Evolutionary conservation across 208 protist genomes (phyloP), one percentile per base, ranked within the genome.

Genomic region (Sergeia podlipaevii): DNA sequence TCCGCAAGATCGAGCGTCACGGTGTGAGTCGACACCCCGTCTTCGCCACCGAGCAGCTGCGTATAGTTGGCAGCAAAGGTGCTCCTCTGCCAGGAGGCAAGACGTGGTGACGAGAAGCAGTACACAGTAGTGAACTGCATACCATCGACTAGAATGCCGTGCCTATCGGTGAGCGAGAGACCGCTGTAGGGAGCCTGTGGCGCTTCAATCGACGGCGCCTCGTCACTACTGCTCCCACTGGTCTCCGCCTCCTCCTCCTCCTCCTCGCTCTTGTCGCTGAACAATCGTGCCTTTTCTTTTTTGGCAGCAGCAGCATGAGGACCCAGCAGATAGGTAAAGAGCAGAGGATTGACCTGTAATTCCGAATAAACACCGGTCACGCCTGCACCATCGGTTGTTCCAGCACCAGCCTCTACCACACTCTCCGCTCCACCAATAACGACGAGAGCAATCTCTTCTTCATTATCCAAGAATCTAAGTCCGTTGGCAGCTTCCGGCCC

Each of bases 21-120:
- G 0, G 29, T 62, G 46, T 79, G 62, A 2, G 50, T 32, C 3
- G 67, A 48, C 24, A 38, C 45, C 27, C 68, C 74, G 28, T 58
- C 42, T 6, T 44, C 21, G 21, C 57, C 59, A 23, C 70, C 70
- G 41, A 81, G 54, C 28, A 75, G 20, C 29, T 1, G 17, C 1
- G 0, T 6, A 0, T 0, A 3, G 38, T 4, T 6, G 5, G 28
- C 17, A 67, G 46, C 4, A 59, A 13, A 63, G 27, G 27, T 66
- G 60, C 11, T 62, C 30, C 20, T 30, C 4, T 5, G 52, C 52
- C 38, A 65, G 28, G 8, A 44, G 7, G 13, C 47, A 33, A 30
- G 33, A 10, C 38, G 49, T 20, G 70, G 70, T 6, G 51, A 39
- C 6, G 41, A 28, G 44, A 77, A 77, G 60, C 60, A 48, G 56